A percentile compares a stretch with the other conserved stretches of the same genome.
Evolutionary conservation across 768 basidiomycete species (phyloP).

Genomic region (Pseudohyphozyma bogoriensis): DNA sequence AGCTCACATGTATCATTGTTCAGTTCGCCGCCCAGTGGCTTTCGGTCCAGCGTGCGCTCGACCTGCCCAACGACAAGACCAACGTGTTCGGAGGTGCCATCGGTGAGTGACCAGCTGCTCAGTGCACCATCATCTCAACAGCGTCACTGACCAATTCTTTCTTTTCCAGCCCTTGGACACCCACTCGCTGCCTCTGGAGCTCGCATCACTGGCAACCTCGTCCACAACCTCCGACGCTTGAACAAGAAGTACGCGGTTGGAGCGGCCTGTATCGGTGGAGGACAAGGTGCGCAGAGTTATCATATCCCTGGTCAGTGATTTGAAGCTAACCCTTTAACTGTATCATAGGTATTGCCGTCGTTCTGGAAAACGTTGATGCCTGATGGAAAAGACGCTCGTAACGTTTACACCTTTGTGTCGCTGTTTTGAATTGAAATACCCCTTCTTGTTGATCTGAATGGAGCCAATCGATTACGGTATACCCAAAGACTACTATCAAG

Average conservation of each 20-base stretch:
- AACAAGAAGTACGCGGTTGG: slow-evolving; percentile 40
- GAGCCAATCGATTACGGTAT: too few relatives aligned
- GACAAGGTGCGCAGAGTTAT: too few relatives aligned
- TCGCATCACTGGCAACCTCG: slow-evolving; percentile 38
- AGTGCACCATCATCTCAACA: neutral
- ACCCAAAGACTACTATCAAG: too few relatives aligned
- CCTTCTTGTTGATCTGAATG: too few relatives aligned
- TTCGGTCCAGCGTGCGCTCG: slow-evolving; percentile 39
- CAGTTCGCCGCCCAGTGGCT: slow-evolving; percentile 43
- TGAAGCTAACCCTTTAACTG: too few relatives aligned
- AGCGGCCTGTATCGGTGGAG: slow-evolving; percentile 42
- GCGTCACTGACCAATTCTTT: neutral
- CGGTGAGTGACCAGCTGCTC: slow-evolving; percentile 28
- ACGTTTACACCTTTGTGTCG: too few relatives aligned
- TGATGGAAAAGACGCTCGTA: too few relatives aligned
- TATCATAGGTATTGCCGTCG: too few relatives aligned
- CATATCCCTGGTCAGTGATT: too few relatives aligned
- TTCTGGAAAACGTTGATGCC: too few relatives aligned
- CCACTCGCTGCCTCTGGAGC: slow-evolving; percentile 32
- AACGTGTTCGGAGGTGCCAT: slow-evolving; percentile 40
- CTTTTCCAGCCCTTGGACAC: slow-evolving; percentile 24
- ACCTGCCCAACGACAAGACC: slow-evolving; percentile 34
- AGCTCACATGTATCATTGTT: too few relatives aligned
- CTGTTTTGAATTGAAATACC: too few relatives aligned
- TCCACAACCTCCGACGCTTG: slow-evolving; percentile 39